phyloP scores from a whole-genome alignment of 2,329 filamentous ascomycete genomes.

The Monosporascus sp. region DNA sequence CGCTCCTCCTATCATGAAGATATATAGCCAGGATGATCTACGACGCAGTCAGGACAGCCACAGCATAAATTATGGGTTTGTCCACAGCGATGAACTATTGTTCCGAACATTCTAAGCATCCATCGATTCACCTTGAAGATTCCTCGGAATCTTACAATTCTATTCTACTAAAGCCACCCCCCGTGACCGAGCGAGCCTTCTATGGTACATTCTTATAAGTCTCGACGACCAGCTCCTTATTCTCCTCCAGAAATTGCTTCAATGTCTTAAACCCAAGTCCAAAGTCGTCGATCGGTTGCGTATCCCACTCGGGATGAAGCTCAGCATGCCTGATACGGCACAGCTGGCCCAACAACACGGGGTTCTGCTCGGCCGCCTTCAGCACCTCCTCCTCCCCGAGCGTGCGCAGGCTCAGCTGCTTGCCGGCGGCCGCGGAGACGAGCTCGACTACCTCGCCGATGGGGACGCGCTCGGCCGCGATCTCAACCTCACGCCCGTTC shows the following conservation, averaged over 20 bases:
- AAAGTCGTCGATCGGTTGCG: conserved; percentile 1
- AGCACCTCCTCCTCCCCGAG: conserved; percentile 6
- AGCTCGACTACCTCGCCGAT: conserved; percentile 1
- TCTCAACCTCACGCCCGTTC: conserved; percentile 1
- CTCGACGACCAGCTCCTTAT: conserved; percentile 6
- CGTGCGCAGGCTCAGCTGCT: conserved; percentile 5
- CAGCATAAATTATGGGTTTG: too few relatives aligned
- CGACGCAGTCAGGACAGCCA: too few relatives aligned
- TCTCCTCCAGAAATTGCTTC: conserved; percentile 5
- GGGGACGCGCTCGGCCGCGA: conserved; percentile 4
- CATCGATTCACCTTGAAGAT: too few relatives aligned
- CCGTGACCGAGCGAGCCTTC: too few relatives aligned
- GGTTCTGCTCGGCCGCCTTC: conserved; percentile 1
- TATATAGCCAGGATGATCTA: too few relatives aligned
- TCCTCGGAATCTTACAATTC: too few relatives aligned
- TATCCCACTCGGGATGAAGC: not conserved
- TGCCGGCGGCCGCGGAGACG: conserved; percentile 7
- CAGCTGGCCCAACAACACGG: conserved; percentile 5
- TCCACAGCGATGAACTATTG: too few relatives aligned
- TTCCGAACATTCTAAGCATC: too few relatives aligned
- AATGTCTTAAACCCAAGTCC: conserved; percentile 9
- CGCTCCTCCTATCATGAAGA: too few relatives aligned
- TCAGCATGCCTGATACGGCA: not conserved
- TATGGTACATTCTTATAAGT: conserved; percentile 8
- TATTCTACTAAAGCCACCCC: too few relatives aligned